Evolutionary conservation across 2,329 filamentous ascomycete species (phyloP).

Genomic region (Colletotrichum melonis): DNA sequence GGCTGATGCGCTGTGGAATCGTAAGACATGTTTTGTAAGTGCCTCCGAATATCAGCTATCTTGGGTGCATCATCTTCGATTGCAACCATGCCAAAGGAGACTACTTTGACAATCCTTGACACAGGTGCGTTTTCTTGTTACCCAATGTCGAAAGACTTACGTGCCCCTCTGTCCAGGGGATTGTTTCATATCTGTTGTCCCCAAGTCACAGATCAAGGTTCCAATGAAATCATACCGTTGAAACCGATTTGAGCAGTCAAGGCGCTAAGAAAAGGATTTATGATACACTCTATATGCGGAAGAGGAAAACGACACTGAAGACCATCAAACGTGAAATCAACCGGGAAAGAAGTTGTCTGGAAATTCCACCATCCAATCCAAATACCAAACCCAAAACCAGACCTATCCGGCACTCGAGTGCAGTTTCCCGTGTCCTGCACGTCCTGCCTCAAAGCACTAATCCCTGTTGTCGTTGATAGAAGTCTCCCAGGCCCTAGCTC

Average conservation of each 20-base stretch:
- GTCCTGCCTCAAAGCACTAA: background rate
- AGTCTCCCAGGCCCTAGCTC: conserved; percentile 13
- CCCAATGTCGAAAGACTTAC: too few species aligned
- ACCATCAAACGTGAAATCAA: background rate
- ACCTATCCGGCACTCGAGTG: background rate
- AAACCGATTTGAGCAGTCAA: too few species aligned
- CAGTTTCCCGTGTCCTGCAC: background rate
- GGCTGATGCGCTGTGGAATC: background rate
- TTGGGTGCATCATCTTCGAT: background rate
- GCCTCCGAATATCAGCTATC: background rate
- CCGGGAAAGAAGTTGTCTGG: too few species aligned
- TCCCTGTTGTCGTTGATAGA: conserved; percentile 1
- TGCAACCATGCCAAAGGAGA: background rate
- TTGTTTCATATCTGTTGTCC: too few species aligned
- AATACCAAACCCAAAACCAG: background rate
- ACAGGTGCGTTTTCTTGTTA: background rate
- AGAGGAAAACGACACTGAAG: background rate
- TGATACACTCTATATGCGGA: background rate
- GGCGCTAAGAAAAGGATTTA: background rate
- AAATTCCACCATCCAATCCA: background rate
- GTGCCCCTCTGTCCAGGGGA: too few species aligned
- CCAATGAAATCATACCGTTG: too few species aligned
- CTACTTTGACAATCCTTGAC: background rate
- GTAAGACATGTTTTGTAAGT: background rate
- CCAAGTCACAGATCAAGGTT: too few species aligned